phyloP scores from a whole-genome alignment of 1,139 yeast genomes.

The Lodderomyces theae region DNA sequence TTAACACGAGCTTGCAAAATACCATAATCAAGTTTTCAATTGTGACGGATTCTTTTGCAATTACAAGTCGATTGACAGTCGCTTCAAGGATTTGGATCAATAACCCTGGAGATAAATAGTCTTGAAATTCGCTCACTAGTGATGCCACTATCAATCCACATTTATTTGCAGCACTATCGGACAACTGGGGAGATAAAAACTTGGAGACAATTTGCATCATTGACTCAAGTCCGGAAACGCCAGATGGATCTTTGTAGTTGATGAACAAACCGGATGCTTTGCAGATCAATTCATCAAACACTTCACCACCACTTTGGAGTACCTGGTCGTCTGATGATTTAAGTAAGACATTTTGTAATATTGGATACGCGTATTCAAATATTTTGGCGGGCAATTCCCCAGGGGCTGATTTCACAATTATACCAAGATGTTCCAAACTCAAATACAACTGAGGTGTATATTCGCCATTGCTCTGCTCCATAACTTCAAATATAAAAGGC shows the following conservation, averaged over 20 bases:
- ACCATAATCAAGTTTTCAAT: slow-evolving; percentile 76
- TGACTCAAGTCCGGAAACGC: slow-evolving; percentile 50
- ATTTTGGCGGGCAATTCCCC: slow-evolving; percentile 45
- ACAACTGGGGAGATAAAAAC: slow-evolving; percentile 65
- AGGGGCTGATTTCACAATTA: slow-evolving; percentile 47
- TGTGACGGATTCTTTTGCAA: slow-evolving; percentile 68
- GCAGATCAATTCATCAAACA: slow-evolving; percentile 60
- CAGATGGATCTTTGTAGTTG: slow-evolving; percentile 35
- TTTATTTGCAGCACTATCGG: slow-evolving; percentile 78
- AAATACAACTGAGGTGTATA: slow-evolving; percentile 62
- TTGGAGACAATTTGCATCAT: slow-evolving; percentile 64
- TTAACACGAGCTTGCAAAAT: slow-evolving; percentile 66
- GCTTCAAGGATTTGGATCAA: slow-evolving; percentile 67
- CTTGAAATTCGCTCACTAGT: slow-evolving; percentile 58
- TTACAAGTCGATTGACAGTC: slow-evolving; percentile 60
- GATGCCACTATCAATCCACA: slow-evolving; percentile 69
- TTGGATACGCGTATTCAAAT: slow-evolving; percentile 50
- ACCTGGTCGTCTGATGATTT: slow-evolving; percentile 73
- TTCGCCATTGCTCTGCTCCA: slow-evolving; percentile 28
- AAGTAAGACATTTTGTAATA: slow-evolving; percentile 50
- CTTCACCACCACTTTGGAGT: slow-evolving; percentile 75
- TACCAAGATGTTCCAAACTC: slow-evolving; percentile 63
- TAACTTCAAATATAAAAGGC: slow-evolving; percentile 44
- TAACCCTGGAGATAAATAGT: slow-evolving; percentile 46
- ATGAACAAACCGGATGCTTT: slow-evolving; percentile 48